A percentile compares a stretch with the other conserved stretches of the same genome.
Evolutionary conservation across 2,329 filamentous ascomycete species (phyloP).

Genomic region (Hypoxylon sp.): DNA sequence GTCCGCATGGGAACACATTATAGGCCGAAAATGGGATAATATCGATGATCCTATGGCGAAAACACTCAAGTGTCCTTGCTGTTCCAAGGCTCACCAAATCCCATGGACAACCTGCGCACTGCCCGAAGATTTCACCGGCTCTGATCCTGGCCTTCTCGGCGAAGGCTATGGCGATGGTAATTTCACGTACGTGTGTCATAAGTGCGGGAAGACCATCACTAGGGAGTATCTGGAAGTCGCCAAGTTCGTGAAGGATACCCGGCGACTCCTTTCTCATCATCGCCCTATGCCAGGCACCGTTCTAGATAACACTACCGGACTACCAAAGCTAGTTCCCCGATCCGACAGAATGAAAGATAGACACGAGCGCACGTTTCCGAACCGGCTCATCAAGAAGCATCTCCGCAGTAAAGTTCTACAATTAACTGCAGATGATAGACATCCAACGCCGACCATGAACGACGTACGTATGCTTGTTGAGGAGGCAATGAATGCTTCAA

Average conservation of each 20-base stretch:
- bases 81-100: conserved; percentile 52
- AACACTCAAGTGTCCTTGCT: conserved; percentile 64
- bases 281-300: conserved; percentile 74
- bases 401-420: conserved; percentile 55
- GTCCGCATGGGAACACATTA: conserved; percentile 56
- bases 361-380: conserved; percentile 61
- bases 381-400: conserved; percentile 60
- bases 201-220: conserved; percentile 60
- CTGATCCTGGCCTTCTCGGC: conserved; percentile 53
- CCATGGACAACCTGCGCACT: conserved; percentile 68
- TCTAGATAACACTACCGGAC: conserved; percentile 61
- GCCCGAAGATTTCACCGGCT: conserved; percentile 48
- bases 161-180: conserved; percentile 68
- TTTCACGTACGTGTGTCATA: conserved; percentile 59
- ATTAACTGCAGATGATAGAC: conserved; percentile 47
- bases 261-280: conserved; percentile 54
- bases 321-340: conserved; percentile 50
- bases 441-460: conserved; percentile 55
- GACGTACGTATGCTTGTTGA: conserved; percentile 62
- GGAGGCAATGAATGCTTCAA: conserved; percentile 50
- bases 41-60: conserved; percentile 59
- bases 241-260: conserved; percentile 68
- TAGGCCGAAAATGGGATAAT: conserved; percentile 67
- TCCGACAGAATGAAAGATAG: conserved; percentile 27
- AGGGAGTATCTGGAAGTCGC: conserved; percentile 67